A percentile compares a stretch with the other conserved stretches of the same genome.
Evolutionary conservation across 352 stramenopile species (phyloP).

Genomic region (Phytophthora idaei): DNA sequence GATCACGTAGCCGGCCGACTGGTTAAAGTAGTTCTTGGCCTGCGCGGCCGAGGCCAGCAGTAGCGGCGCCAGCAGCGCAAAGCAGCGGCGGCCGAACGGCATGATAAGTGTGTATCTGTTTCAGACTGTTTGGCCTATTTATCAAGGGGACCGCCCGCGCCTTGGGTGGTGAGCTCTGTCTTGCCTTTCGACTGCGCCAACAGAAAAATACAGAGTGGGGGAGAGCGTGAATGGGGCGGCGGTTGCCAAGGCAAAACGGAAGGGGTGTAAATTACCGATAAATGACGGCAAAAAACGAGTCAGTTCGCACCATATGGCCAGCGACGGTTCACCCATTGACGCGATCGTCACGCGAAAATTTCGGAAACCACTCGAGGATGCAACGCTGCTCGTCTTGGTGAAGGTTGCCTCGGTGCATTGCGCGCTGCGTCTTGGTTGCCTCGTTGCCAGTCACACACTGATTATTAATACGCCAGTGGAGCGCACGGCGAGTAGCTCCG

Average conservation of each 20-base stretch:
- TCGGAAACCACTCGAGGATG: constrained; percentile 13
- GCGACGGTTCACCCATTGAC: constrained; percentile 34
- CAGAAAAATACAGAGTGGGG: constrained; percentile 50
- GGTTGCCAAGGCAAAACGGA: constrained; percentile 28
- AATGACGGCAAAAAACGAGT: constrained; percentile 32
- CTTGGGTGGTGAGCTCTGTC: constrained; percentile 26
- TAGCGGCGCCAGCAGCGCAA: constrained; percentile 15
- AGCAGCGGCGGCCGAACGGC: constrained; percentile 11
- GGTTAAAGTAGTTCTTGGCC: constrained; percentile 67
- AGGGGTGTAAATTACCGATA: constrained; percentile 32
- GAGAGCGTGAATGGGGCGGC: not conserved
- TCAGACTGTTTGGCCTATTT: constrained; percentile 3
- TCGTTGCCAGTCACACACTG: not conserved
- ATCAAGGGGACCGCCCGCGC: constrained; percentile 18
- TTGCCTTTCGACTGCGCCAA: constrained; percentile 32
- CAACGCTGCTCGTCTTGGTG: constrained; percentile 25
- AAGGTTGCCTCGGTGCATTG: constrained; percentile 11
- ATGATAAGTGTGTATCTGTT: constrained; percentile 8
- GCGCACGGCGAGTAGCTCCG: not conserved
- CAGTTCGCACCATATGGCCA: constrained; percentile 29
- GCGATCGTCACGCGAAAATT: constrained; percentile 38
- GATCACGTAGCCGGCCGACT: constrained; percentile 67
- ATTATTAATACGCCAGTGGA: not conserved
- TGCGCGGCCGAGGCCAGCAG: constrained; percentile 31
- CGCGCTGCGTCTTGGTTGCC: not conserved